Percentiles rank a stretch among this genome's conserved stretches.
These are phyloP conservation scores for Ramalina intermedia DNA, from an alignment of 495 filamentous ascomycete species.

Conservation along the genomic window DNA sequence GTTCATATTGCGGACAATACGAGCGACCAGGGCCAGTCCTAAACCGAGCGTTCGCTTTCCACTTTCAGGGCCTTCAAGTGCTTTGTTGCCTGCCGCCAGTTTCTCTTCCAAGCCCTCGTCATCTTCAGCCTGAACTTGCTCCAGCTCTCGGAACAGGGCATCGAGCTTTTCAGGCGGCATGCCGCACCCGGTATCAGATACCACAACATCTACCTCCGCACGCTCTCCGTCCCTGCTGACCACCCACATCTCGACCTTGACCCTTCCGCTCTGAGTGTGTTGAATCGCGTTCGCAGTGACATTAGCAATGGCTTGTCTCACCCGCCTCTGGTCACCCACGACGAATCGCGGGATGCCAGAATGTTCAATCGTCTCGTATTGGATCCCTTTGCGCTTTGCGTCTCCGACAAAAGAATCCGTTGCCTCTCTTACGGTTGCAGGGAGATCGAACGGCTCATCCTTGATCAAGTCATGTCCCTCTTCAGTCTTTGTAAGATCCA, in stretches of 20 bases:
- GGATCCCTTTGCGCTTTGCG: slow-evolving; percentile 58
- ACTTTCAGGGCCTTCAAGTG: slow-evolving; percentile 9
- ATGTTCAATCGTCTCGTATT: slow-evolving; percentile 51
- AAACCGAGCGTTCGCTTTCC: slow-evolving; percentile 50
- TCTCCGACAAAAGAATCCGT: slow-evolving; percentile 60
- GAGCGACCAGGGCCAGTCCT: slow-evolving; percentile 73
- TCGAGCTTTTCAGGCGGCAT: slow-evolving; percentile 64
- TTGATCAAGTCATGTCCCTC: slow-evolving; percentile 68
- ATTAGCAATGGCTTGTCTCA: slow-evolving; percentile 72
- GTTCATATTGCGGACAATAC: slow-evolving; percentile 78
- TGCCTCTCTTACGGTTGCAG: slow-evolving; percentile 58
- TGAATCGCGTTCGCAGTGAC: slow-evolving; percentile 78
- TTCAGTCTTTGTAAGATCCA: slow-evolving; percentile 84
- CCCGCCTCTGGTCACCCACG: slow-evolving; percentile 62
- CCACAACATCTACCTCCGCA: slow-evolving; percentile 52
- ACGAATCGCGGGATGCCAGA: slow-evolving; percentile 58
- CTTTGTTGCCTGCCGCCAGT: slow-evolving; percentile 6
- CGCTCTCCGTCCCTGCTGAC: slow-evolving; percentile 26
- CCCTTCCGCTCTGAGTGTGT: slow-evolving; percentile 53
- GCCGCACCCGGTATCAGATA: slow-evolving; percentile 69
- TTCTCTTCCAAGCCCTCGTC: slow-evolving; percentile 22
- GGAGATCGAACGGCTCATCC: slow-evolving; percentile 67
- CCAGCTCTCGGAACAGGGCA: slow-evolving; percentile 68
- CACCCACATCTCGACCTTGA: slow-evolving; percentile 56
- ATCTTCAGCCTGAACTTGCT: slow-evolving; percentile 57